phyloP scores from a whole-genome alignment of 1,284 basidiomycete genomes.

The Apiotrichum veenhuisii region DNA sequence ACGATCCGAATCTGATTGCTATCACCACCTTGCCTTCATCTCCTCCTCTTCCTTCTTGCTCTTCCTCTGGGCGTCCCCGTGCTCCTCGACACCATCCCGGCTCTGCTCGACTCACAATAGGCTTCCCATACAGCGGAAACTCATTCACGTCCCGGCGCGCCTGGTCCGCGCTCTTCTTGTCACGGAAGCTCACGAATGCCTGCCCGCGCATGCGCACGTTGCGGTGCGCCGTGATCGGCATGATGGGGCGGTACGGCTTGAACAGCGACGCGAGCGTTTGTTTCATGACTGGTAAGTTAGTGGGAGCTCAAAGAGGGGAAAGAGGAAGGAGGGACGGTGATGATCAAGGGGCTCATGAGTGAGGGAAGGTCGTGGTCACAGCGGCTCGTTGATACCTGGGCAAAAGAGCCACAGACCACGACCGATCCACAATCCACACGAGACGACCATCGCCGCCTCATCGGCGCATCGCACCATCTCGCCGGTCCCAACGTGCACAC shows the following conservation, averaged over 20 bases:
- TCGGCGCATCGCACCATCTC: neutral
- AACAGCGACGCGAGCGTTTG: constrained; percentile 82
- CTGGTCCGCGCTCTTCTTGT: constrained; percentile 73
- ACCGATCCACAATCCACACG: no score
- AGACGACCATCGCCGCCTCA: neutral
- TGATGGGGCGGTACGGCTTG: constrained; percentile 84
- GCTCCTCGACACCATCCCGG: neutral
- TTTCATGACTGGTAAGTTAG: constrained; percentile 65
- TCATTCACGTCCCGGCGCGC: constrained; percentile 88
- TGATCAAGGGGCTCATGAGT: neutral
- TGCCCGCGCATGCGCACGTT: constrained; percentile 97
- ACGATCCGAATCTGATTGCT: no score
- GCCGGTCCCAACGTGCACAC: constrained; percentile 23
- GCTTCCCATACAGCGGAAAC: constrained; percentile 94
- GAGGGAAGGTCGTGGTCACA: neutral
- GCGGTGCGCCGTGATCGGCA: constrained; percentile 86
- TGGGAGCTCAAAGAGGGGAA: neutral
- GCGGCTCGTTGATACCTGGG: no score
- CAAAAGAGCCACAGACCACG: no score
- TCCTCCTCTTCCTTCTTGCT: no score
- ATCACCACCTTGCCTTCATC: no score
- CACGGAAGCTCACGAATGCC: constrained; percentile 90
- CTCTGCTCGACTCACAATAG: constrained; percentile 64
- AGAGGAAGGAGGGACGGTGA: neutral
- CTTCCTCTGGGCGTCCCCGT: no score